These are phyloP conservation scores for Colletotrichum gloeosporioides DNA, from an alignment of 2,329 filamentous ascomycete species.

Conservation along the genomic window DNA sequence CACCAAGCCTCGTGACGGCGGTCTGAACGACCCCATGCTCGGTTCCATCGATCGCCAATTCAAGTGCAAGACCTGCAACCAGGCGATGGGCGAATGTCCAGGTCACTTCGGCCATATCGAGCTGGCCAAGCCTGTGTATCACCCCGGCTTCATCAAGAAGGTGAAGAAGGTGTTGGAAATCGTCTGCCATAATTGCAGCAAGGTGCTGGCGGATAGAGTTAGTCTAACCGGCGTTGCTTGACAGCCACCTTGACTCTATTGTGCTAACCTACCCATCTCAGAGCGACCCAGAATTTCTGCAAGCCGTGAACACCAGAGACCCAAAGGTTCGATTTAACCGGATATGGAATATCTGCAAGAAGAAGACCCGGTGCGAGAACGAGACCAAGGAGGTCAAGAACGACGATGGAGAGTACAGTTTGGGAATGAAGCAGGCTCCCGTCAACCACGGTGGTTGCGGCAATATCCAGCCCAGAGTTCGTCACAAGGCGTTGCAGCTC, in stretches of 20 bases:
- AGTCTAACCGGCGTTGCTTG: constrained; percentile 68
- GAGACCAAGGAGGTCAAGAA: constrained; percentile 74
- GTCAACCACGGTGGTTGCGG: constrained; percentile 89
- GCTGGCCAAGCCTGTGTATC: constrained; percentile 93
- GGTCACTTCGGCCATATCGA: constrained; percentile 99
- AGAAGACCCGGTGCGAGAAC: constrained; percentile 83
- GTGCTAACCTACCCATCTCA: constrained; percentile 68
- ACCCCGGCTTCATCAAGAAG: constrained; percentile 95
- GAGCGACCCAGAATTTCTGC: constrained; percentile 83
- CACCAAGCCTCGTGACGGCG: constrained; percentile 86
- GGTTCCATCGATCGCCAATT: constrained; percentile 96
- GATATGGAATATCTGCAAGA: constrained; percentile 92
- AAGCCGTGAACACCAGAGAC: constrained; percentile 84
- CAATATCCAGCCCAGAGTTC: constrained; percentile 86
- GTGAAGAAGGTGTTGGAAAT: constrained; percentile 99
- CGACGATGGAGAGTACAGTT: constrained; percentile 68
- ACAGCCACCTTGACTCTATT: constrained; percentile 57
- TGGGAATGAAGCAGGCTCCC: constrained; percentile 61
- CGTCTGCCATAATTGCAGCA: constrained; percentile 98
- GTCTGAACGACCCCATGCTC: constrained; percentile 93
- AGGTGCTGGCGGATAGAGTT: constrained; percentile 97
- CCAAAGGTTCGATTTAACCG: constrained; percentile 93
- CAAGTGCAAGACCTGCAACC: constrained; percentile 95
- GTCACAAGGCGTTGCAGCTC: constrained; percentile 84
- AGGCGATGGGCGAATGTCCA: constrained; percentile 94